Evolutionary conservation across 2,329 filamentous ascomycete genomes (phyloP).

Genomic region (Paramyrothecium sp.): DNA sequence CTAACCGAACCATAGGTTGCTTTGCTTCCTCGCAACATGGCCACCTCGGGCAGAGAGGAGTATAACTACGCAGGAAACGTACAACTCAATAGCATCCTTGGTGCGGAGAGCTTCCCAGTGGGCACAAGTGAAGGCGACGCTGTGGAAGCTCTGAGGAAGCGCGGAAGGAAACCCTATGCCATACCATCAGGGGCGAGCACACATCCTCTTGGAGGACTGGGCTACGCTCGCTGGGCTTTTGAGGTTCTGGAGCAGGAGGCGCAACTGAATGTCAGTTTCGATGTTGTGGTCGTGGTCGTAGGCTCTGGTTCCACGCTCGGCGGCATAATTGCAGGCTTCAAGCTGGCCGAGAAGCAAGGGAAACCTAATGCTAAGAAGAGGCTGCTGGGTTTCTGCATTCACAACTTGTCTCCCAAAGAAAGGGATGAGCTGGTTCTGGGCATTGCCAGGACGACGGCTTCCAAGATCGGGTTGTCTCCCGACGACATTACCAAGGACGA

Average conservation of each 20-base stretch:
- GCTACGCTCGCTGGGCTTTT: slow-evolving; percentile 64
- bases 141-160: background rate
- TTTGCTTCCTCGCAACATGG: slow-evolving; percentile 2
- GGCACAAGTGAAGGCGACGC: background rate
- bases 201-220: slow-evolving; percentile 63
- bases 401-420: background rate
- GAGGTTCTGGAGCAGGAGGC: slow-evolving; percentile 59
- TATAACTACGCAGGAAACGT: slow-evolving; percentile 11
- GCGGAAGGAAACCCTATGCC: slow-evolving; percentile 51
- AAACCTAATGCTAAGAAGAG: background rate
- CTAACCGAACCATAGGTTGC: slow-evolving; percentile 1
- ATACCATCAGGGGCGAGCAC: slow-evolving; percentile 64
- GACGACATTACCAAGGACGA: slow-evolving; percentile 6
- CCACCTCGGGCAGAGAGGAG: slow-evolving; percentile 3
- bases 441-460: slow-evolving; percentile 5
- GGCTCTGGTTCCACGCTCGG: slow-evolving; percentile 65
- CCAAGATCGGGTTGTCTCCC: slow-evolving; percentile 3
- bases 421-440: background rate
- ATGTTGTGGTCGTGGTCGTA: slow-evolving; percentile 59
- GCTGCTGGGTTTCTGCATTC: background rate
- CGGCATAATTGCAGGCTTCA: slow-evolving; percentile 66
- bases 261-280: slow-evolving; percentile 54
- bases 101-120: slow-evolving; percentile 9
- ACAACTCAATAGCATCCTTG: slow-evolving; percentile 16
- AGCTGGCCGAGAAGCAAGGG: slow-evolving; percentile 45